Evolutionary conservation across 1,284 basidiomycete species (phyloP), one percentile per base, ranked within the genome.

Genomic region (Ganoderma leucocontextum): DNA sequence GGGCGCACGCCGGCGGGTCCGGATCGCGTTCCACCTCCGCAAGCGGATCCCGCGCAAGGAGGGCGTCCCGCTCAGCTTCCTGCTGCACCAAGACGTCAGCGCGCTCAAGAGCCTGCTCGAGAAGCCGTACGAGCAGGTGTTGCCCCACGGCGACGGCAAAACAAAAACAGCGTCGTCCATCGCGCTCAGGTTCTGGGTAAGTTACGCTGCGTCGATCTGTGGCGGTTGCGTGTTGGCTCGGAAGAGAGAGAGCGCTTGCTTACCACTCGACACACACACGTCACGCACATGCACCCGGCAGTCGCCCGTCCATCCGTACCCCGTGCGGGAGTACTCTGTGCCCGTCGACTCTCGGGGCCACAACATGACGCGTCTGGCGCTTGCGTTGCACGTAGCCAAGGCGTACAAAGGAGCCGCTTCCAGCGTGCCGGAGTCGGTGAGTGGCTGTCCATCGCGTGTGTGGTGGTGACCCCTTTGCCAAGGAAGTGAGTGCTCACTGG

Each of bases 111-210:
- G 17, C 1, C 5, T 55, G n/a, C 13, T 55, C 4, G 33, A 55
- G 17, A 12, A 7, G 6, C 15, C 53, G 17, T 19, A 35, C 29
- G 33, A 35, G 33, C 29, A 7, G 12, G 33, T 55, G 6, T 15
- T 35, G 53, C 29, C 53, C 25, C 0, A 12, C 13, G 22, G 10
- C 17, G 17, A 17, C 3, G 29, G 29, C 29, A 29, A 29, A 29
- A 29, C 29, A 2, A 29, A 29, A 29, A 29, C 29, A 2, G 29
- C 29, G 29, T 29, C 7, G 53, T 4, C 4, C 29, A 33, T 55
- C 29, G 35, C 53, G 53, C 53, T 55, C 15, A 22, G 53, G 53
- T 55, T 55, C 29, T 33, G 53, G 53, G 53, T 55, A 17, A 35
- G 53, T 35, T 7, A 10, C 15, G 8, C n/a, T 6, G 19, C 6